Conservation (phyloP, 495 filamentous ascomycete genomes). For the Copromyces sp. region DNA sequence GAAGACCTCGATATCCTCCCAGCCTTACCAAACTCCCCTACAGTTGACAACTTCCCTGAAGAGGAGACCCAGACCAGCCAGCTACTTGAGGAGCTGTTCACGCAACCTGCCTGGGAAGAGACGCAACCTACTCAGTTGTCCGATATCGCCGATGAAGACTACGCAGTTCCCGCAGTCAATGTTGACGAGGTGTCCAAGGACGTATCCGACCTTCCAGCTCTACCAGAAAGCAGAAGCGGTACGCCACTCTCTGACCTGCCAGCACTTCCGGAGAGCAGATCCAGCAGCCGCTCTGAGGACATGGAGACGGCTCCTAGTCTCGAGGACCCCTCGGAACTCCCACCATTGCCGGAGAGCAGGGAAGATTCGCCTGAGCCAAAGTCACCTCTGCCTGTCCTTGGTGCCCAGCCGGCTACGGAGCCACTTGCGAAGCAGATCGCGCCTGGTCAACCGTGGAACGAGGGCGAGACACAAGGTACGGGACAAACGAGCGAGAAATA, state of each 20-base stretch:
- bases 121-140: not conserved
- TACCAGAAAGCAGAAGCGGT: slow-evolving; percentile 3
- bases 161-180: not conserved
- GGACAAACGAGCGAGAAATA: not conserved
- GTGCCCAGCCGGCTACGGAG: slow-evolving; percentile 4
- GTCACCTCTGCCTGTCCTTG: not conserved
- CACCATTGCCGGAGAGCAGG: not conserved
- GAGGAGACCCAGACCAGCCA: not conserved
- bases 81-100: not conserved
- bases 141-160: not conserved
- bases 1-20: not conserved
- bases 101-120: not conserved
- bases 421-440: not conserved
- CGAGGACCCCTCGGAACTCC: not conserved
- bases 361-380: slow-evolving; percentile 5
- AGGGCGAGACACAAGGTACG: not conserved
- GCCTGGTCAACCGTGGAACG: not conserved
- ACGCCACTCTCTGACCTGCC: not conserved
- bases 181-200: not conserved
- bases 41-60: not conserved
- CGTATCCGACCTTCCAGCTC: not conserved
- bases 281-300: not conserved
- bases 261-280: not conserved
- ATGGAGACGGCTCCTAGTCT: not conserved
- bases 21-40: not conserved